Conservation (phyloP, 192 early-diverging fungal genomes). For the Entrophospora sp. region DNA sequence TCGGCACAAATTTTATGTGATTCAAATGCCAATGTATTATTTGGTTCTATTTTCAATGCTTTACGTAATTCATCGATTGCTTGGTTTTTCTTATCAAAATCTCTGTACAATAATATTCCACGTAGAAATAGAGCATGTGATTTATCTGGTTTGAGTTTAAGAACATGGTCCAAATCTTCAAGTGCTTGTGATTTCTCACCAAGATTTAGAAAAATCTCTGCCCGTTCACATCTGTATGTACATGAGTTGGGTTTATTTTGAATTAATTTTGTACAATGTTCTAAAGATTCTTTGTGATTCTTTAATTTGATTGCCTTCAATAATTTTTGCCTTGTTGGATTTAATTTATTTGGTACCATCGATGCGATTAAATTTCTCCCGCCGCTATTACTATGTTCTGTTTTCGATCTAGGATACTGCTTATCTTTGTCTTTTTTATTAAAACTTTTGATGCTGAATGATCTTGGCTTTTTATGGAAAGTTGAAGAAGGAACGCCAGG, state of each 20-base stretch:
- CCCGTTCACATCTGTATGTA: neutral
- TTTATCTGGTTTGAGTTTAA: neutral
- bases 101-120: too few species aligned
- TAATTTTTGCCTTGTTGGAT: neutral
- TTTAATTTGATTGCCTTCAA: neutral
- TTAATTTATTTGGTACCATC: neutral
- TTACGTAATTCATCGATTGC: neutral
- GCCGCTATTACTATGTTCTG: too few species aligned
- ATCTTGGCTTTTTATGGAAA: too few species aligned
- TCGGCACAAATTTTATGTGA: conserved; percentile 5
- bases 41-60: neutral
- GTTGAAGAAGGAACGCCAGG: too few species aligned
- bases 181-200: neutral
- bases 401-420: too few species aligned
- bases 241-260: neutral
- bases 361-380: too few species aligned
- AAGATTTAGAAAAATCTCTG: neutral
- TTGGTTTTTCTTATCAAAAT: too few species aligned
- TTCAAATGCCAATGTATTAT: neutral
- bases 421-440: too few species aligned
- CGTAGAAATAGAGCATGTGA: neutral
- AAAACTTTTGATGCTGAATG: too few species aligned
- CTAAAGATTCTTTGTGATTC: neutral
- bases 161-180: neutral
- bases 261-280: neutral